Evolutionary conservation across 495 filamentous ascomycete species (phyloP).

Genomic region (Ramalina peruviana): DNA sequence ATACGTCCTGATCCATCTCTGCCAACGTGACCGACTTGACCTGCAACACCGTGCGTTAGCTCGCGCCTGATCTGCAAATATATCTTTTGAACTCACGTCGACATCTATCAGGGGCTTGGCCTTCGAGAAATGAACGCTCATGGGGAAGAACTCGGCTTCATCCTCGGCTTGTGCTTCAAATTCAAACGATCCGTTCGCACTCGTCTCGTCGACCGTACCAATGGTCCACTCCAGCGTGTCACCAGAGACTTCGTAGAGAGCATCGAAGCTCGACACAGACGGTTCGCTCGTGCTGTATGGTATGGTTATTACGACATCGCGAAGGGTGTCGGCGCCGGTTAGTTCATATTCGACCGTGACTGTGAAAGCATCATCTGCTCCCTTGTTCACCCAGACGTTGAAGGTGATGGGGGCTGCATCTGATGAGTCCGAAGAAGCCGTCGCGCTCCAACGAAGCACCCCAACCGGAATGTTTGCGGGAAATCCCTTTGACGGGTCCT

Average conservation of each 20-base stretch:
- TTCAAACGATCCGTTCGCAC: conserved; percentile 74
- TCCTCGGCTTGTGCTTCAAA: conserved; percentile 75
- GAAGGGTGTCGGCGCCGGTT: conserved; percentile 56
- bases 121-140: conserved; percentile 83
- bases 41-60: conserved; percentile 26
- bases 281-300: conserved; percentile 75
- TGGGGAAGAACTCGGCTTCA: conserved; percentile 92
- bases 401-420: conserved; percentile 75
- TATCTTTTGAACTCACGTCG: conserved; percentile 46
- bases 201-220: conserved; percentile 65
- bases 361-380: conserved; percentile 59
- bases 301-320: conserved; percentile 75
- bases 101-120: conserved; percentile 76
- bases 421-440: conserved; percentile 56
- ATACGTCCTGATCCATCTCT: conserved; percentile 68
- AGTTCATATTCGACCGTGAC: conserved; percentile 92
- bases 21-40: conserved; percentile 58
- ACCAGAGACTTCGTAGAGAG: conserved; percentile 83
- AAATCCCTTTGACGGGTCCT: conserved; percentile 72
- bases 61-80: neutral
- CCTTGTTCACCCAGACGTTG: conserved; percentile 89
- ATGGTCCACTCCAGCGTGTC: conserved; percentile 90
- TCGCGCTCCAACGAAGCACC: conserved; percentile 75
- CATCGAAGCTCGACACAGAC: conserved; percentile 80
- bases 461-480: conserved; percentile 81